These are phyloP conservation scores for Exophiala lecanii-corni DNA, from an alignment of 2,329 filamentous ascomycete species.

Conservation along the genomic window DNA sequence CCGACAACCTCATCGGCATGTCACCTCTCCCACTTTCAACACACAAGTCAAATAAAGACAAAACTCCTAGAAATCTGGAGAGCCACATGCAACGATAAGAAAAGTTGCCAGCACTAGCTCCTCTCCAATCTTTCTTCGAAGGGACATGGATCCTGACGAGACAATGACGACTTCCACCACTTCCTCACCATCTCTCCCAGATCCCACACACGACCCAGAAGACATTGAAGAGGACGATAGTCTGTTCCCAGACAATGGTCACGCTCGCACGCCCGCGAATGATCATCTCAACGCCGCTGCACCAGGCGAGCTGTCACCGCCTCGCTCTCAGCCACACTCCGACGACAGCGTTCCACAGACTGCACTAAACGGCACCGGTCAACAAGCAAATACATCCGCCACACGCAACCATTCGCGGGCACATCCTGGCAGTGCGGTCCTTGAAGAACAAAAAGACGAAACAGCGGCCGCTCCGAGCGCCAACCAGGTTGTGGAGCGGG, in stretches of 20 bases:
- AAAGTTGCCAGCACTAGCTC: too few relatives aligned
- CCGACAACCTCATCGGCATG: too few relatives aligned
- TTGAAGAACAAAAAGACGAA: constrained; percentile 1
- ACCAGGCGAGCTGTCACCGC: constrained; percentile 28
- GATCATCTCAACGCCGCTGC: constrained; percentile 28
- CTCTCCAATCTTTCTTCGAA: too few relatives aligned
- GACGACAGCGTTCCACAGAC: constrained; percentile 2
- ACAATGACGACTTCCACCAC: constrained; percentile 25
- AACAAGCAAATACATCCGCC: constrained; percentile 13
- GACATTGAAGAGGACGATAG: constrained; percentile 5
- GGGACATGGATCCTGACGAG: constrained; percentile 25
- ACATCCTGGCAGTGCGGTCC: not conserved
- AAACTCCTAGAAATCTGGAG: too few relatives aligned
- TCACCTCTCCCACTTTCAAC: too few relatives aligned
- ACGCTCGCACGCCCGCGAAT: constrained; percentile 23
- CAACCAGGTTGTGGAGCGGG: constrained; percentile 25
- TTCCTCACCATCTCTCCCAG: constrained; percentile 14
- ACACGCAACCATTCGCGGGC: constrained; percentile 9
- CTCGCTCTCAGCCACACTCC: constrained; percentile 20
- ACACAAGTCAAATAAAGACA: too few relatives aligned
- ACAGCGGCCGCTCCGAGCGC: not conserved
- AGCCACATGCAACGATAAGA: too few relatives aligned
- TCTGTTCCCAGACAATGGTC: constrained; percentile 9
- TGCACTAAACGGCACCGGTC: constrained; percentile 3
- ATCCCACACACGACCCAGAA: not conserved